Conservation (phyloP, 2,329 filamentous ascomycete species). For the Cercospora zeae-maydis region DNA sequence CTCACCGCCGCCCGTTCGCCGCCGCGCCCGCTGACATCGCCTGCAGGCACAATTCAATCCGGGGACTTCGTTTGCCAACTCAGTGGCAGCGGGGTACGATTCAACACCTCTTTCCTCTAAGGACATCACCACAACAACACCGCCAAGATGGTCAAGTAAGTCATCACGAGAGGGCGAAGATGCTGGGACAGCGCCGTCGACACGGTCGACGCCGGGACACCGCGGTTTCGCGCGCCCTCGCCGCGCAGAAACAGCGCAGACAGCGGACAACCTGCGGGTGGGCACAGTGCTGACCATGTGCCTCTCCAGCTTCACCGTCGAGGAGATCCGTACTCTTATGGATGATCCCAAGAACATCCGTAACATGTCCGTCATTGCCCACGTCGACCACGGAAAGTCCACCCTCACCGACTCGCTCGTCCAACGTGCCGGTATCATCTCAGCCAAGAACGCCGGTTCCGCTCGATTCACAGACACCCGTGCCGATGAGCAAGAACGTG, state of each 20-base stretch:
- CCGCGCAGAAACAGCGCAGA: not conserved
- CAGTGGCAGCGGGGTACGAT: constrained; percentile 5
- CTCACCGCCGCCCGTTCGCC: constrained; percentile 7
- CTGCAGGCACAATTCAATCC: constrained; percentile 10
- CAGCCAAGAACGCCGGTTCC: constrained; percentile 93
- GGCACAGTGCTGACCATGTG: constrained; percentile 4
- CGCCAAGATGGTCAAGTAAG: constrained; percentile 95
- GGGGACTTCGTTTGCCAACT: constrained; percentile 11
- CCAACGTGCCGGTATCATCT: constrained; percentile 99
- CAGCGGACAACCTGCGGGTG: not conserved
- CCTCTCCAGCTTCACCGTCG: constrained; percentile 15
- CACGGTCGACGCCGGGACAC: not conserved
- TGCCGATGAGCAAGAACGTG: constrained; percentile 97
- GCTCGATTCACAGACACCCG: constrained; percentile 95
- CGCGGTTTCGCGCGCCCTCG: not conserved
- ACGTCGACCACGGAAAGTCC: constrained; percentile 99
- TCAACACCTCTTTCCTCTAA: constrained; percentile 9
- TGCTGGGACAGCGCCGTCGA: not conserved
- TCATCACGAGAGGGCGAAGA: constrained; percentile 43
- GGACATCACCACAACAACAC: constrained; percentile 43
- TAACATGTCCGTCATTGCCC: constrained; percentile 99
- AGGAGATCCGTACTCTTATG: constrained; percentile 51
- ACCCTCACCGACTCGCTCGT: constrained; percentile 99
- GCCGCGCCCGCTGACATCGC: not conserved
- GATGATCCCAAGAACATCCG: constrained; percentile 73